Evolutionary conservation across 2,329 filamentous ascomycete species (phyloP).

Genomic region (Plectosphaerella cucumerina): DNA sequence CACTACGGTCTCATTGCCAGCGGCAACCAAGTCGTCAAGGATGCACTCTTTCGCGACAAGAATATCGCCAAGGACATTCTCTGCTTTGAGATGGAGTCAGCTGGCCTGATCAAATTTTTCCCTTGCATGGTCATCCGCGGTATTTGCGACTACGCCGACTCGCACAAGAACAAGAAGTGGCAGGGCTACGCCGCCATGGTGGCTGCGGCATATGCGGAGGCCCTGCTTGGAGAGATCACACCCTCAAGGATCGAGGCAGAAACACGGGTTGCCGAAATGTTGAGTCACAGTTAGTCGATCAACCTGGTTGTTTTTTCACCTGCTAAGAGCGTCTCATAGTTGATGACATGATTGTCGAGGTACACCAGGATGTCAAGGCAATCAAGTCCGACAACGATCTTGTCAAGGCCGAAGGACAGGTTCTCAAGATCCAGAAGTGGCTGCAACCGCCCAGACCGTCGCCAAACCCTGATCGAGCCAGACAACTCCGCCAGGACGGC

Average conservation of each 20-base stretch:
- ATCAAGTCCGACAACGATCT: background rate
- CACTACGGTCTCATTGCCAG: constrained; percentile 19
- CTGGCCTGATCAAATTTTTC: constrained; percentile 19
- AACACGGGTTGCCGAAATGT: no score
- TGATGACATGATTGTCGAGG: no score
- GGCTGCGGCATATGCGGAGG: constrained; percentile 23
- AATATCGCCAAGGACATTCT: constrained; percentile 14
- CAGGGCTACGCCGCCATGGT: constrained; percentile 27
- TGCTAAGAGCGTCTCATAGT: no score
- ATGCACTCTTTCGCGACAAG: constrained; percentile 20
- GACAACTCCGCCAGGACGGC: constrained; percentile 3
- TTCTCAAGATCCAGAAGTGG: constrained; percentile 13
- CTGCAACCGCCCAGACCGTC: constrained; percentile 6
- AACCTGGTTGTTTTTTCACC: no score
- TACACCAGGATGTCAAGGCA: no score
- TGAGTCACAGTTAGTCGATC: no score
- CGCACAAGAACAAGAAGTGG: no score
- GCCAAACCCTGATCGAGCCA: constrained; percentile 8
- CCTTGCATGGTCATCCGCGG: constrained; percentile 32
- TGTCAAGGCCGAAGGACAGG: no score
- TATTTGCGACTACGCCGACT: constrained; percentile 34
- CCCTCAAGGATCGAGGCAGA: constrained; percentile 10
- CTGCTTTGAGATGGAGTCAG: constrained; percentile 23
- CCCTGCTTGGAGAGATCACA: constrained; percentile 8
- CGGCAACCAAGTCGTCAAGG: constrained; percentile 27